These are phyloP conservation scores for Medicago lupulina DNA, from an alignment of 306 rosid genomes.

Conservation along the genomic window DNA sequence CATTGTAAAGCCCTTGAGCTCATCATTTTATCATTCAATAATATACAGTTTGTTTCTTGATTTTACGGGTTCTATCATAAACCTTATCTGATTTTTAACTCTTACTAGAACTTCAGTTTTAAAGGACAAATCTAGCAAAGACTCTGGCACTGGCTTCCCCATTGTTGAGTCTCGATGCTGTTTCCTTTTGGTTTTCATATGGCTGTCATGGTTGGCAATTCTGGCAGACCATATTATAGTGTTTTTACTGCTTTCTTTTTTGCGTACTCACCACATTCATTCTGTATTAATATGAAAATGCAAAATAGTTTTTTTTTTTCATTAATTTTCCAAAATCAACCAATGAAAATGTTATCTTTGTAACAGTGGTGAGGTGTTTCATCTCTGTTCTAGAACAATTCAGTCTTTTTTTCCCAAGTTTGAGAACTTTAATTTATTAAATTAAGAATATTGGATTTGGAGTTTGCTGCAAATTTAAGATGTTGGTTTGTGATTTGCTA, in stretches of 20 bases:
- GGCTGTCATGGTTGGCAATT: not conserved
- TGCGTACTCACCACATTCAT: not conserved
- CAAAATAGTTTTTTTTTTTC: too few relatives aligned
- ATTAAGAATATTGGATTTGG: not conserved
- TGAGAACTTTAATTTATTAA: not conserved
- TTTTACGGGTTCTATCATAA: too few relatives aligned
- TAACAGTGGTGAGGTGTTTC: not conserved
- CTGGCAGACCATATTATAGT: not conserved
- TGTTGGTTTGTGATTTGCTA: not conserved
- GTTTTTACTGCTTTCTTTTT: conserved; percentile 8
- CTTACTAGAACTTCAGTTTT: conserved; percentile 12
- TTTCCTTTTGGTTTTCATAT: not conserved
- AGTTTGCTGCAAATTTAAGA: conserved; percentile 14
- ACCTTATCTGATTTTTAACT: not conserved
- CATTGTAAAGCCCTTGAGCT: too few relatives aligned
- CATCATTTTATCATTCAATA: too few relatives aligned
- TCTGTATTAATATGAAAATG: not conserved
- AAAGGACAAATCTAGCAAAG: not conserved
- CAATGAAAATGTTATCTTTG: not conserved
- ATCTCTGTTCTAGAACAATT: not conserved
- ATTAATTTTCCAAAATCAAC: not conserved
- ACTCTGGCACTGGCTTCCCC: not conserved
- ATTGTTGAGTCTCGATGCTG: not conserved
- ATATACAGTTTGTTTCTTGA: too few relatives aligned
- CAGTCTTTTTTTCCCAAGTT: not conserved